Conservation (phyloP, 129 eudicot species). For the Helianthus annuus region HanXRQr2.0-SUNRISE NC_035440.2:161947943-161948442, state of each 20-base stretch:
- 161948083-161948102: constrained; percentile 98
- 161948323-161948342: constrained; percentile 78
- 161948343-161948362: constrained; percentile 94
- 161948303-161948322: constrained; percentile 60
- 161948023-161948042: not conserved
- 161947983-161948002: not conserved
- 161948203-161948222: constrained; percentile 7
- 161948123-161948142: constrained; percentile 84
- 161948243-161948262: constrained; percentile 39
- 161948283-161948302: constrained; percentile 49
- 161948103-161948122: constrained; percentile 94
- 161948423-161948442: constrained; percentile 28
- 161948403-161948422: constrained; percentile 13
- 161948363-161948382: constrained; percentile 35
- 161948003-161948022: not conserved
- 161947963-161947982: constrained; percentile 4
- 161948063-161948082: constrained; percentile 94
- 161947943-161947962: not conserved
- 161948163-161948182: constrained; percentile 57
- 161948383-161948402: not conserved
- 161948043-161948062: constrained; percentile 52
- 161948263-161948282: constrained; percentile 63
- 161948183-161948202: constrained; percentile 1
- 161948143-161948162: constrained; percentile 51
- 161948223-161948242: not conserved